These are phyloP conservation scores for Scedosporium aurantiacum DNA, from an alignment of 2,329 filamentous ascomycete genomes.

Conservation along the genomic window DNA sequence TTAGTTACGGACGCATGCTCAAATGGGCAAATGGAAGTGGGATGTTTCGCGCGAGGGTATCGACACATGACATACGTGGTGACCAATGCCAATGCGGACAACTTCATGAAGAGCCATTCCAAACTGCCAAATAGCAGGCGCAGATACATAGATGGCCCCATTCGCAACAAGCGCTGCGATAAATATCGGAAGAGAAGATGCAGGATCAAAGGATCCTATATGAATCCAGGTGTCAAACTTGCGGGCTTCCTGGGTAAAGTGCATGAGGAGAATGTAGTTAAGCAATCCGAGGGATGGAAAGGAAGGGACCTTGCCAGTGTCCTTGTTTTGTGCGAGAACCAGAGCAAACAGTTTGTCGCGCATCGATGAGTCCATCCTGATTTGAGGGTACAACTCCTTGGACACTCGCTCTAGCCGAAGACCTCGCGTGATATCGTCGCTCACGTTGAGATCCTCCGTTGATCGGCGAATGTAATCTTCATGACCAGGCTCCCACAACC, in stretches of 20 bases:
- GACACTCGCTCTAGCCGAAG: neutral
- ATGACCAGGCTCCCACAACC: slow-evolving; percentile 21
- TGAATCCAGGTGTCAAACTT: slow-evolving; percentile 52
- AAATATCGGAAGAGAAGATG: slow-evolving; percentile 45
- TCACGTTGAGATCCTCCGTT: slow-evolving; percentile 1
- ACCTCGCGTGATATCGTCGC: neutral
- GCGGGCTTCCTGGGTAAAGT: slow-evolving; percentile 43
- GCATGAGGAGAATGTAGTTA: slow-evolving; percentile 51
- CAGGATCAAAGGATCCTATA: slow-evolving; percentile 45
- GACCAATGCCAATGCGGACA: slow-evolving; percentile 24
- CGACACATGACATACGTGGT: slow-evolving; percentile 18
- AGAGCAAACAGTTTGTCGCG: slow-evolving; percentile 55
- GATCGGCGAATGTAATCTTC: slow-evolving; percentile 13
- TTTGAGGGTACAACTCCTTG: slow-evolving; percentile 1
- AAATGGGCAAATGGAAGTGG: slow-evolving; percentile 5
- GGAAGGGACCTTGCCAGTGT: slow-evolving; percentile 38
- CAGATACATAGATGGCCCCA: slow-evolving; percentile 48
- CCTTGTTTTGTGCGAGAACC: slow-evolving; percentile 47
- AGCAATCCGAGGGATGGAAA: slow-evolving; percentile 52
- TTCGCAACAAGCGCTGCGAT: slow-evolving; percentile 47
- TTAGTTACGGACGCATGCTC: too few species aligned
- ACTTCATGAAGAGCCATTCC: slow-evolving; percentile 45
- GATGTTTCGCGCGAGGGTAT: neutral
- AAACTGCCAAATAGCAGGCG: slow-evolving; percentile 48
- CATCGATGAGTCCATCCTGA: slow-evolving; percentile 28